Base-by-base conservation (phyloP, 352 stramenopile species). In the Phytophthora pinifolia region DNA sequence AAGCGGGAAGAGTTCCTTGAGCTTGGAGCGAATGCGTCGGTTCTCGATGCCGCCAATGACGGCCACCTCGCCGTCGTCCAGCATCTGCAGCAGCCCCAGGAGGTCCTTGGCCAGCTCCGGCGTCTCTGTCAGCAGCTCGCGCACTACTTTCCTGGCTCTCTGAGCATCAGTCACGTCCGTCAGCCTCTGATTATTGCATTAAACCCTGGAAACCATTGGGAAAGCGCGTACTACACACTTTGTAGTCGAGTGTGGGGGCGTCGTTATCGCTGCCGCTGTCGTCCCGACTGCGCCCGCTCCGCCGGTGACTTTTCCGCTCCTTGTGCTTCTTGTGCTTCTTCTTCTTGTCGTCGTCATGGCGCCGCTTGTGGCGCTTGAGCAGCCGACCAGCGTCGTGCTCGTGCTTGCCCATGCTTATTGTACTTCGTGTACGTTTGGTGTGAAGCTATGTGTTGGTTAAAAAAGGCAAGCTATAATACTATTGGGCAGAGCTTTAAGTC, bases 21-120 rank as follows among this genome's bases (percentile, higher is more conserved):
- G 71, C 52, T 88, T 76, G 8, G 59, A 62, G 18, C 74, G 79
- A 35, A 95, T 86, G 53, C 68, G 70, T 37, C 54, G 62, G 66
- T 95, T 92, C 52, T 87, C 71, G 18, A 95, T 85, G 32, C 79
- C 85, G 4, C 74, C 73, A 65, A 93, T 86, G 27, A 93, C 70
- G 15, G 78, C 85, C 18, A 84, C 72, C 54, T 92, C 66, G 14
- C 85, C 83, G 30, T 86, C 67, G 46, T 93, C 77, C 45, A 95
- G 42, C 79, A 88, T 86, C 62, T 91, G 81, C 22, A 95, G 54
- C 31, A 95, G 57, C 20, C 30, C 44, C 15, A 91, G 42, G 30
- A 95, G 68, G 15, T 95, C 85, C 15, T 54, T 62, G 15, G 70
- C 64, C 30, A 95, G 72, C 45, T 76, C 69, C 3, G 85, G 81